Evolutionary conservation across 2,329 filamentous ascomycete genomes (phyloP).

Genomic region (Fusarium secorum): DNA sequence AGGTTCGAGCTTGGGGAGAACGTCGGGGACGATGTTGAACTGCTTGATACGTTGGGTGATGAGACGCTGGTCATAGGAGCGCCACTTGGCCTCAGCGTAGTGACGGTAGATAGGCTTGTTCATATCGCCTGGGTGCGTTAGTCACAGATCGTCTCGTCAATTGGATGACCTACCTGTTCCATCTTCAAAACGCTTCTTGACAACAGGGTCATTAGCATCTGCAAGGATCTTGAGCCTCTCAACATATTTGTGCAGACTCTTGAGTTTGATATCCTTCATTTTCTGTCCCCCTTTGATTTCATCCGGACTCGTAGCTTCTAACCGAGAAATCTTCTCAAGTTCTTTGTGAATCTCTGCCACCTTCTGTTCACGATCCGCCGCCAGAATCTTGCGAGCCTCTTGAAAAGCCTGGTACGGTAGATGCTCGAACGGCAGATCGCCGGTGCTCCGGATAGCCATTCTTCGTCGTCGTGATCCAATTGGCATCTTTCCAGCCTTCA

Average conservation of each 20-base stretch:
- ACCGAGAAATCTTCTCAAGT: constrained; percentile 70
- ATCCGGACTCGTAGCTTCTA: constrained; percentile 66
- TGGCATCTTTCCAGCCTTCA: constrained; percentile 73
- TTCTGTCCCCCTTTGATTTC: constrained; percentile 68
- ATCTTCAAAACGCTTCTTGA: constrained; percentile 95
- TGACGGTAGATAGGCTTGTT: constrained; percentile 94
- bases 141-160: not conserved
- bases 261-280: constrained; percentile 71
- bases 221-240: constrained; percentile 86
- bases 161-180: constrained; percentile 69
- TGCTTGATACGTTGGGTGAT: constrained; percentile 86
- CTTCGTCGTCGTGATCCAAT: constrained; percentile 87
- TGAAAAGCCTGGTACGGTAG: constrained; percentile 98
- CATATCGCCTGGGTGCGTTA: constrained; percentile 76
- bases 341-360: constrained; percentile 74
- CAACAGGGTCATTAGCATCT: constrained; percentile 92
- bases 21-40: constrained; percentile 86
- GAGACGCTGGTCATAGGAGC: constrained; percentile 78
- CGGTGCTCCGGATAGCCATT: constrained; percentile 69
- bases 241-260: constrained; percentile 74
- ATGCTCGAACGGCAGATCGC: constrained; percentile 85
- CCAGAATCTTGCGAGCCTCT: constrained; percentile 85
- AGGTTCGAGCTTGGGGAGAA: constrained; percentile 82
- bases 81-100: constrained; percentile 89
- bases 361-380: constrained; percentile 83